Percentiles rank a stretch among this genome's conserved stretches.
Conservation (phyloP, 2,329 filamentous ascomycete species). For the Cladosporium austrohemisphaericum region DNA sequence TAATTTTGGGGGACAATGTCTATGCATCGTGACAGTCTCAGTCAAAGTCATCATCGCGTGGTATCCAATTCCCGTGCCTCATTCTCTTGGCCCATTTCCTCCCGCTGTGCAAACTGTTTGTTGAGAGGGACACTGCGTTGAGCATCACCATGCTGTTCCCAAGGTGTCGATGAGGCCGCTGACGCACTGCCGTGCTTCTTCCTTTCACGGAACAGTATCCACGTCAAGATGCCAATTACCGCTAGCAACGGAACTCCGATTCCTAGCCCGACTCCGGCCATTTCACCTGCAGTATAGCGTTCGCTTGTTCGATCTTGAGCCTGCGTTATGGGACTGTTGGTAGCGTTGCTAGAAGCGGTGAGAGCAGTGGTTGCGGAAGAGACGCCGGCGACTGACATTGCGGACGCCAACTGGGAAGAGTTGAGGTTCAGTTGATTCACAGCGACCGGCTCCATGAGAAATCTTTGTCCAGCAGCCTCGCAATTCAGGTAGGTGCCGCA, state of each 20-base stretch:
- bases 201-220: constrained; percentile 57
- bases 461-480: background rate
- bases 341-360: background rate
- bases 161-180: too few species aligned
- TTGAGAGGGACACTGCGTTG: too few species aligned
- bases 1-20: too few species aligned
- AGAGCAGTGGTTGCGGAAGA: too few species aligned
- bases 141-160: too few species aligned
- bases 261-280: constrained; percentile 17
- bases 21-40: too few species aligned
- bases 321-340: background rate
- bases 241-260: constrained; percentile 17
- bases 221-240: constrained; percentile 10
- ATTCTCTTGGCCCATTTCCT: too few species aligned
- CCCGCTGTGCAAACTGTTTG: too few species aligned
- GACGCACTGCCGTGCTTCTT: too few species aligned
- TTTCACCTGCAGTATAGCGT: constrained; percentile 12
- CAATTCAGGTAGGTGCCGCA: background rate
- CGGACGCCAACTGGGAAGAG: background rate
- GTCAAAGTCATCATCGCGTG: too few species aligned
- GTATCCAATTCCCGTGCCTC: too few species aligned
- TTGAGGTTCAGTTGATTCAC: background rate
- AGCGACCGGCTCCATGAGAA: background rate
- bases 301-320: background rate
- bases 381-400: background rate